A percentile compares a stretch with the other conserved stretches of the same genome.
These are phyloP conservation scores for Saccharomycopsis oosterbeekiorum DNA, from an alignment of 805 yeast genomes.

Conservation along the genomic window DNA sequence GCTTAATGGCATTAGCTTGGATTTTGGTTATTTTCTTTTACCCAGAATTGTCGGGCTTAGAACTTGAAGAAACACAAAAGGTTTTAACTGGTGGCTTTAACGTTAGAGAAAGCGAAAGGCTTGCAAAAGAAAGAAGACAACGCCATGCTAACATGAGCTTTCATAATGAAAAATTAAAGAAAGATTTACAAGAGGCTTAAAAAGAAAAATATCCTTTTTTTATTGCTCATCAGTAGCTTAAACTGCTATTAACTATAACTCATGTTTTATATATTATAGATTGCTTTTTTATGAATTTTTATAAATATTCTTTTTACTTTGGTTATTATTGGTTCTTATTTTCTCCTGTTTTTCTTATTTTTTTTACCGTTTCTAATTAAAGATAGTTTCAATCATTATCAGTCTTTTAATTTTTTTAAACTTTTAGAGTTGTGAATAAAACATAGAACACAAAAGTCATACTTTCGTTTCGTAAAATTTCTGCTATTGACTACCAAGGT, in stretches of 20 bases:
- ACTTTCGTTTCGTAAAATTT: neutral
- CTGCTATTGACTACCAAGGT: too few species aligned
- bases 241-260: neutral
- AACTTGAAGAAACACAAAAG: constrained; percentile 82
- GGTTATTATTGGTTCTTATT: neutral
- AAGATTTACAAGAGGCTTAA: neutral
- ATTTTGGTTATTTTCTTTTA: constrained; percentile 72
- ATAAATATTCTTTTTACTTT: neutral
- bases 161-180: neutral
- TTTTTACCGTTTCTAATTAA: neutral
- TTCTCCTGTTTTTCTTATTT: neutral
- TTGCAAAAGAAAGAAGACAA: constrained; percentile 40
- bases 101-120: constrained; percentile 50
- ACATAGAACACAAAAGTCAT: neutral
- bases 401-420: too few species aligned
- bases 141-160: constrained; percentile 7
- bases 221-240: neutral
- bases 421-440: neutral
- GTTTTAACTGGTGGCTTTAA: constrained; percentile 79
- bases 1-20: constrained; percentile 60
- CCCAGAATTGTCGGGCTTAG: constrained; percentile 87
- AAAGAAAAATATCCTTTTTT: neutral
- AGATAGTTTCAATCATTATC: neutral
- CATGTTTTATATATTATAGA: neutral
- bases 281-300: neutral